A percentile compares a stretch with the other conserved stretches of the same genome.
Evolutionary conservation across 2,329 filamentous ascomycete genomes (phyloP).

Genomic region (Ophiosphaerella narmari): DNA sequence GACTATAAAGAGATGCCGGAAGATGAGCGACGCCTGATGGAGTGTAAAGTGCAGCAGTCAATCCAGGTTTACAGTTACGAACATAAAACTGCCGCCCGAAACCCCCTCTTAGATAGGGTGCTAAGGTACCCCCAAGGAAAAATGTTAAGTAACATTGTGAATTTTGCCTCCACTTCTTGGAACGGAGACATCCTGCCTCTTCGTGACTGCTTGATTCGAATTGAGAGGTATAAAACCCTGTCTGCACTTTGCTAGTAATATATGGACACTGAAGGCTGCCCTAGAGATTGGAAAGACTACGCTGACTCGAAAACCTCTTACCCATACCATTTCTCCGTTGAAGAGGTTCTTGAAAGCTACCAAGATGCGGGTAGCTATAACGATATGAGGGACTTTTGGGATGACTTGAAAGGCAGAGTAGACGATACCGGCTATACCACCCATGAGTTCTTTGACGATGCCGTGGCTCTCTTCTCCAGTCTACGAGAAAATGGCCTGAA

Average conservation of each 20-base stretch:
- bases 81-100: conserved; percentile 29
- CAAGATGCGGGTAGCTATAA: conserved; percentile 36
- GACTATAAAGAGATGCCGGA: conserved; percentile 27
- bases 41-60: conserved; percentile 28
- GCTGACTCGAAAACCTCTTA: conserved; percentile 31
- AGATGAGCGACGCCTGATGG: conserved; percentile 28
- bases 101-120: conserved; percentile 30
- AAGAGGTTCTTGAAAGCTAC: conserved; percentile 20
- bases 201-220: conserved; percentile 35
- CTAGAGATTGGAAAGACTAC: conserved; percentile 34
- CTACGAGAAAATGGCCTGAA: conserved; percentile 40
- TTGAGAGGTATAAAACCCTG: conserved; percentile 28
- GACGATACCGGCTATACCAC: conserved; percentile 46
- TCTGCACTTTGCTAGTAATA: neutral
- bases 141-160: conserved; percentile 29
- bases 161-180: conserved; percentile 37
- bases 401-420: conserved; percentile 40
- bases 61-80: conserved; percentile 35
- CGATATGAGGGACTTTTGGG: conserved; percentile 43
- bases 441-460: conserved; percentile 43
- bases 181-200: conserved; percentile 41
- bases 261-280: no score
- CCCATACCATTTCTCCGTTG: conserved; percentile 30
- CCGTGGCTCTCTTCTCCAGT: conserved; percentile 41
- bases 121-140: conserved; percentile 26